phyloP scores from a whole-genome alignment of 768 basidiomycete species.

The Trametes cingulata region DNA sequence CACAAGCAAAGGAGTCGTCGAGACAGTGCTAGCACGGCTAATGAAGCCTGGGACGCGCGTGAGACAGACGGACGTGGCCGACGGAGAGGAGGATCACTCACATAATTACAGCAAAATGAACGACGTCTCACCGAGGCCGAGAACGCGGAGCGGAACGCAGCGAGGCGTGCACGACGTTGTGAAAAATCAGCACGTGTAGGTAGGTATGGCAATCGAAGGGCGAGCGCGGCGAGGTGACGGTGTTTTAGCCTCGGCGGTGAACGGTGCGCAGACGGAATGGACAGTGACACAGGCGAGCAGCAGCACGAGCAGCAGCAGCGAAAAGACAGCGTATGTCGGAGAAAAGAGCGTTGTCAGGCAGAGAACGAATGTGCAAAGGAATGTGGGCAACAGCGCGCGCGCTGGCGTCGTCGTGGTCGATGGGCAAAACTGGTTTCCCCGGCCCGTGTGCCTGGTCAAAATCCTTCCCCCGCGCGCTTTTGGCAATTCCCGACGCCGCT shows the following conservation, averaged over 20 bases:
- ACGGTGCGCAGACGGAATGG: not conserved
- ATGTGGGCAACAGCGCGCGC: slow-evolving; percentile 12
- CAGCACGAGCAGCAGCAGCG: not conserved
- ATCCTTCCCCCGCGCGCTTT: slow-evolving; percentile 1
- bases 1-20: slow-evolving; percentile 16
- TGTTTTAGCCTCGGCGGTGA: not conserved
- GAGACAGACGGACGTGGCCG: slow-evolving; percentile 9
- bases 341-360: slow-evolving; percentile 11
- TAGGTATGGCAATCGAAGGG: slow-evolving; percentile 19
- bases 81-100: slow-evolving; percentile 3
- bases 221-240: slow-evolving; percentile 2
- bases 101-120: slow-evolving; percentile 24
- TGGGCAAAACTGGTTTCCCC: slow-evolving; percentile 2
- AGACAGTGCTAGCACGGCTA: slow-evolving; percentile 15
- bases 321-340: slow-evolving; percentile 5
- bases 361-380: slow-evolving; percentile 8
- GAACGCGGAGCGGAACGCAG: slow-evolving; percentile 11
- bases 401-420: slow-evolving; percentile 18
- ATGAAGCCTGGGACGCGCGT: slow-evolving; percentile 13
- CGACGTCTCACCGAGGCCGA: slow-evolving; percentile 14
- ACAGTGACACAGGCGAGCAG: not conserved
- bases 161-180: slow-evolving; percentile 21
- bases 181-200: slow-evolving; percentile 28
- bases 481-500: slow-evolving; percentile 19
- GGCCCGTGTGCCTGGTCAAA: slow-evolving; percentile 5